Percentiles rank a stretch among this genome's conserved stretches.
Conservation (phyloP, 345 rosid species). For the Arabidopsis arenosa region DNA sequence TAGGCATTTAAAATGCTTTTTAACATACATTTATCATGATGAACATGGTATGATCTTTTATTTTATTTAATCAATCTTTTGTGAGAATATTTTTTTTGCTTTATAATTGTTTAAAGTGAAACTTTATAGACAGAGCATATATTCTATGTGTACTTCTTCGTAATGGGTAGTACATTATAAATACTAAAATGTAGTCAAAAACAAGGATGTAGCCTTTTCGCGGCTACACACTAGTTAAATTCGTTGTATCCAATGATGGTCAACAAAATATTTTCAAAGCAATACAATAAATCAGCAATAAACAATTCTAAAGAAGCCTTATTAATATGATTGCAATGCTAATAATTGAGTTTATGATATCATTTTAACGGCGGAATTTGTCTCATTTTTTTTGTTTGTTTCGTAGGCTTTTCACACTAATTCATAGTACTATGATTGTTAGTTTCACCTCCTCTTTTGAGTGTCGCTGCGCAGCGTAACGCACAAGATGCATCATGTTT, state of each 20-base stretch:
- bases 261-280: conserved; percentile 27
- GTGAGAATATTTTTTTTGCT: neutral
- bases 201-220: conserved; percentile 30
- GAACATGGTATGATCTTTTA: conserved; percentile 18
- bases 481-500: conserved; percentile 21
- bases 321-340: conserved; percentile 16
- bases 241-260: conserved; percentile 39
- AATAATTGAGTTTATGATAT: conserved; percentile 26
- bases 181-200: conserved; percentile 16
- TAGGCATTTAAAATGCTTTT: neutral
- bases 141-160: conserved; percentile 31
- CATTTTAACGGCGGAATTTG: conserved; percentile 41
- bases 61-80: conserved; percentile 1
- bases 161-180: conserved; percentile 24
- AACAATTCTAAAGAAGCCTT: conserved; percentile 9
- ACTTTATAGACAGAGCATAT: conserved; percentile 26
- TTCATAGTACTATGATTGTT: conserved; percentile 6
- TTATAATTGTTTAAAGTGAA: conserved; percentile 14
- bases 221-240: conserved; percentile 34
- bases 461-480: neutral
- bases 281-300: neutral
- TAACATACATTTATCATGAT: conserved; percentile 14
- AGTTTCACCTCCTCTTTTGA: neutral
- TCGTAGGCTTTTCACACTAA: conserved; percentile 13
- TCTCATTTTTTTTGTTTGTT: conserved; percentile 1